Evolutionary conservation across 192 early-diverging fungal genomes (phyloP), one percentile per base, ranked within the genome.

Genomic region (Coemansia sp.): DNA sequence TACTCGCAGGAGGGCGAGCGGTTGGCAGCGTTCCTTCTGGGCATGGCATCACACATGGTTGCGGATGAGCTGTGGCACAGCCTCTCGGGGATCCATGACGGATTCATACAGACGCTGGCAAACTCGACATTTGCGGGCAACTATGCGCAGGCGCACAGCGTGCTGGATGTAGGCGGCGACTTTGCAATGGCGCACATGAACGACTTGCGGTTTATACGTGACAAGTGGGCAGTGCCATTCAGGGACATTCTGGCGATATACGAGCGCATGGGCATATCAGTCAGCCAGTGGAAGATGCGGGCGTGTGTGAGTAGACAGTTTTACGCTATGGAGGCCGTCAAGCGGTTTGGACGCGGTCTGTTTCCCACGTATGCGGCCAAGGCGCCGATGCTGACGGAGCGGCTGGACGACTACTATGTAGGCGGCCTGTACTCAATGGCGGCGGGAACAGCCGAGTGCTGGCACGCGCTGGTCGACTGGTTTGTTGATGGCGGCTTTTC

Each of bases 381-480:
- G 80, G 84, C 89, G 9, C 93, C 93, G 1, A 93, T 93, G 69
- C 73, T 96, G 61, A 84, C 87, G 1, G 92, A 94, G 67, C 77
- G 91, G 13, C 68, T 91, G 39, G 83, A 89, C 48, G 72, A 84
- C 19, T 94, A 96, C 54, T 85, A 87, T 66, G 75, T 85, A 48
- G 93, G 94, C 19, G 94, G 92, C 5, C 46, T 85, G 39, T 71
- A 60, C 46, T 65, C 69, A 5, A 81, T 78, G 78, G 71, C 76
- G 11, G 63, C 74, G 10, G 16, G 56, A 6, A 84, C 75, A 15
- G 61, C 42, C 22, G 62, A 68, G 5, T 84, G 72, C 67, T 86
- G 82, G 75, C 52, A 61, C 46, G 15, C 59, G 26, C 52, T 78
- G 42, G 65, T 76, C 52, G 69, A 68, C 41, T 79, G 75, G 73